Base-by-base conservation (phyloP, 192 early-diverging fungal species). In the Coemansia sp. region DNA sequence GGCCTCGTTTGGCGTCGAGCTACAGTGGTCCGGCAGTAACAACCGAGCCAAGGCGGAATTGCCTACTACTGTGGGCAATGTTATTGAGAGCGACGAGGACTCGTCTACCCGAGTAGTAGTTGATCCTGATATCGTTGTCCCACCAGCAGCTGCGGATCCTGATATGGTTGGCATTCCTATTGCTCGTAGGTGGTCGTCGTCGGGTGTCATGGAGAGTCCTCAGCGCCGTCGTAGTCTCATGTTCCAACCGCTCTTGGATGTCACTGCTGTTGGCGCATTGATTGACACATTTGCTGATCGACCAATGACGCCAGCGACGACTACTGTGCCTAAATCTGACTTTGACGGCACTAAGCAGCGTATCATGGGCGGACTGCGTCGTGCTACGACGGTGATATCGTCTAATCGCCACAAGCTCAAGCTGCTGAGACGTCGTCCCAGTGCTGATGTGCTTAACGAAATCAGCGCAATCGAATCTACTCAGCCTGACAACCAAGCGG, bases 231-330 rank as follows among this genome's bases (percentile, higher is more conserved):
- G 79, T n/a, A 82, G 79, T 30, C 74, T 82, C 7, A 82, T 82
- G 79, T 82, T 82, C 58, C 69, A 75, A 37, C 79, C 74, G 0
- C 40, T 76, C 33, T 39, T 82, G 46, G 71, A 82, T 40, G 79
- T 76, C 13, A 37, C 70, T 1, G 74, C 71, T 2, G 74, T 82
- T 0, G 70, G 79, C 16, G 63, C 74, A 23, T 37, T 82, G 9
- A 73, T 82, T n/a, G 79, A 82, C 30, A 73, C 70, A 3, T 67
- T 68, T 23, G 40, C 55, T 13, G 46, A 60, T 0, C 47, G 47
- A 7, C 47, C 47, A 23, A 4, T 49, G 6, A 49, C 47, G 6
- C 47, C 47, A 4, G 14, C 42, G 14, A 17, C 14, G 16, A 44
- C 43, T 1, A 49, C 47, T 2, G 47, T 8, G 8, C 47, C 47